phyloP scores from a whole-genome alignment of 371 early-diverging fungal species.

The Actinomortierella wolfii region DNA sequence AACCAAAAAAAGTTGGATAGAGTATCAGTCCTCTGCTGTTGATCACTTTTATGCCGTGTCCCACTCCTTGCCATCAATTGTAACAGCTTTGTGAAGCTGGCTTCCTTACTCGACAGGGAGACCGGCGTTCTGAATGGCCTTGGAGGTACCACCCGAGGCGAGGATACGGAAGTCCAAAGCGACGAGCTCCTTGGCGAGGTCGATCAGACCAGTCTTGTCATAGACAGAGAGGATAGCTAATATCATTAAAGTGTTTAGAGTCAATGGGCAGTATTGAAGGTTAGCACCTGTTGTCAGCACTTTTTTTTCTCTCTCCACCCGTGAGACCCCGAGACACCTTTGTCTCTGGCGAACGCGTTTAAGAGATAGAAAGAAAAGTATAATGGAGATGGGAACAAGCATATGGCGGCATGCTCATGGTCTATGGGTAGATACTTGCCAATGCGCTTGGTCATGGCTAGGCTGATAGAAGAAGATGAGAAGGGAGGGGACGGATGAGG shows the following conservation, averaged over 20 bases:
- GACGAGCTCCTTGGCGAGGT: constrained; percentile 84
- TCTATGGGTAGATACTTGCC: constrained; percentile 16
- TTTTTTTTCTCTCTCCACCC: background rate
- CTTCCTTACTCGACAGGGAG: constrained; percentile 80
- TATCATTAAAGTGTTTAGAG: background rate
- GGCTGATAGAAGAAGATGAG: constrained; percentile 7
- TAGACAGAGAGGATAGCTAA: constrained; percentile 94
- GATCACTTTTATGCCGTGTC: too few relatives aligned
- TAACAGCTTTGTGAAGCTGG: background rate
- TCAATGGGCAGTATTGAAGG: background rate
- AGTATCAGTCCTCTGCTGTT: background rate
- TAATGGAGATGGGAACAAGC: background rate
- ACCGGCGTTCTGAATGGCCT: constrained; percentile 86
- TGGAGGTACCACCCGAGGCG: constrained; percentile 96
- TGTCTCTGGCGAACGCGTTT: background rate
- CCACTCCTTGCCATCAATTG: background rate
- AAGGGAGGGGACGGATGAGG: background rate
- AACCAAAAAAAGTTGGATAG: background rate
- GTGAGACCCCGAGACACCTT: background rate
- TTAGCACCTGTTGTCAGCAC: background rate
- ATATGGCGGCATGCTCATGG: background rate
- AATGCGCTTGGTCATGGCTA: constrained; percentile 42
- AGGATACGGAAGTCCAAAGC: constrained; percentile 80
- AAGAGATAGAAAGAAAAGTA: too few relatives aligned
- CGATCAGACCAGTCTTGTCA: constrained; percentile 94